These are phyloP conservation scores for Iris pallida DNA, from an alignment of 116 monocot genomes.

Conservation along the genomic window DNA sequence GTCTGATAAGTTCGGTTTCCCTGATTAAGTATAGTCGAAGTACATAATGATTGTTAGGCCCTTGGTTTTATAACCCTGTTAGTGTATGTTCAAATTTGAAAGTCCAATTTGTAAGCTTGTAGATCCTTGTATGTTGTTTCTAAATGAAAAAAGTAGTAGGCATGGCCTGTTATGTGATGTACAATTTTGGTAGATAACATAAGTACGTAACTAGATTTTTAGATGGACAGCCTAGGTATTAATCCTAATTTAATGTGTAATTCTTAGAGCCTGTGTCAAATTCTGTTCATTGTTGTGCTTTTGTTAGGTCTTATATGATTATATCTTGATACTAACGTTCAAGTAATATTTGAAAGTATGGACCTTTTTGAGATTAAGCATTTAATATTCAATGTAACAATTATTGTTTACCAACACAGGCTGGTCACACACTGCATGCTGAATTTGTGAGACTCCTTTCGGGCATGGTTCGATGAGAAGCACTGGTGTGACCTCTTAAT, in stretches of 20 bases:
- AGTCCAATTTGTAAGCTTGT: no score
- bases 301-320: no score
- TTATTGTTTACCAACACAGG: neutral
- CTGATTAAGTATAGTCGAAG: no score
- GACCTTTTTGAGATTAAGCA: neutral
- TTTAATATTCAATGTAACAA: neutral
- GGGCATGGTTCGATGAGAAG: neutral
- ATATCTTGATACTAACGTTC: neutral
- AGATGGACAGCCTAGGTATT: neutral
- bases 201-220: neutral
- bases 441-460: conserved; percentile 6
- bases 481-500: no score
- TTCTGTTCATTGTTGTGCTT: neutral
- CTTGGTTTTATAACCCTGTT: no score
- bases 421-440: conserved; percentile 5
- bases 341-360: neutral
- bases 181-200: no score
- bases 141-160: no score
- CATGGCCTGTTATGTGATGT: no score
- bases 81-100: no score
- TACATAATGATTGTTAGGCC: no score
- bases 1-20: no score
- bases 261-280: neutral
- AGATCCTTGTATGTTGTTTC: no score
- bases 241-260: neutral